Evolutionary conservation across 768 basidiomycete species (phyloP).

Genomic region (Collybia nuda): DNA sequence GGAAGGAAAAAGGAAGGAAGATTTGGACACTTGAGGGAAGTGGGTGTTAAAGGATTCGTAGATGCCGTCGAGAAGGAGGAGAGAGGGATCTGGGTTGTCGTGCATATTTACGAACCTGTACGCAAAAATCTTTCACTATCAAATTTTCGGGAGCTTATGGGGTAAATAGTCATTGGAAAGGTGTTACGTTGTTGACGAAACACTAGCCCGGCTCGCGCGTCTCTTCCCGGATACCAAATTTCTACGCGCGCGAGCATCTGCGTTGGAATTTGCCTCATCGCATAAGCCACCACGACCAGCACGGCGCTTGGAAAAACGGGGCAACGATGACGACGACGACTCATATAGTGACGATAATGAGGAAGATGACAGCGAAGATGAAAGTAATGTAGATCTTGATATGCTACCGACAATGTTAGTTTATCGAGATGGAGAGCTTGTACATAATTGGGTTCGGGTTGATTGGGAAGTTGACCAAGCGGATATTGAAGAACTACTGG

Average conservation of each 20-base stretch:
- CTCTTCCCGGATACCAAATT: slow-evolving; percentile 73
- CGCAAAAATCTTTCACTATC: slow-evolving; percentile 22
- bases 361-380: slow-evolving; percentile 45
- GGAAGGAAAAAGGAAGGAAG: slow-evolving; percentile 50
- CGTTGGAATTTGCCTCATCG: slow-evolving; percentile 64
- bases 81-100: slow-evolving; percentile 73
- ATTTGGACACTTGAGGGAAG: slow-evolving; percentile 82
- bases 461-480: slow-evolving; percentile 78
- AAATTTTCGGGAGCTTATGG: slow-evolving; percentile 3
- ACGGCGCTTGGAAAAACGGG: slow-evolving; percentile 27
- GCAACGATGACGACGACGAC: slow-evolving; percentile 23
- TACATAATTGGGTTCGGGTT: slow-evolving; percentile 86
- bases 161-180: slow-evolving; percentile 65
- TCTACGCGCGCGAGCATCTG: slow-evolving; percentile 74
- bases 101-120: slow-evolving; percentile 84
- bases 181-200: slow-evolving; percentile 70
- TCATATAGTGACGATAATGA: slow-evolving; percentile 36
- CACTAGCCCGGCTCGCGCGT: slow-evolving; percentile 68
- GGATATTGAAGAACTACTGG: slow-evolving; percentile 69
- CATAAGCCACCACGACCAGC: slow-evolving; percentile 13
- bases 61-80: slow-evolving; percentile 74
- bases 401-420: slow-evolving; percentile 79
- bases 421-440: slow-evolving; percentile 78
- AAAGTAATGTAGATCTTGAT: slow-evolving; percentile 72
- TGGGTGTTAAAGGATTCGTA: slow-evolving; percentile 72